A percentile compares a stretch with the other conserved stretches of the same genome.
These are phyloP conservation scores for Gloeopeniophorella convolvens DNA, from an alignment of 768 basidiomycete species.

Conservation along the genomic window DNA sequence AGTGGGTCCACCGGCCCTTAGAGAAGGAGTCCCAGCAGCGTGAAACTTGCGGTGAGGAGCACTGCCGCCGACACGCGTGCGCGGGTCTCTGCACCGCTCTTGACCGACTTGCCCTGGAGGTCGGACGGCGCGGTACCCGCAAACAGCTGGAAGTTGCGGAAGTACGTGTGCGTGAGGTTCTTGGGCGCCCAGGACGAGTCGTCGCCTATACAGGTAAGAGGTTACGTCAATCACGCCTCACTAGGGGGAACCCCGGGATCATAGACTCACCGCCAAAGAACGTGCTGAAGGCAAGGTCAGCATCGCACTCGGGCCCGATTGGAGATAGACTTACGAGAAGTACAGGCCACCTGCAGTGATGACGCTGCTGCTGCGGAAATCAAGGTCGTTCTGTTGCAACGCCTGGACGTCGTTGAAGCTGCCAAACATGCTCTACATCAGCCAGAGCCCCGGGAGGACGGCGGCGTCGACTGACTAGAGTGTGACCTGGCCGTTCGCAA, in stretches of 20 bases:
- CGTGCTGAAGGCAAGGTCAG: conserved; percentile 39
- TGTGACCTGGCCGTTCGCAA: conserved; percentile 68
- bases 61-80: neutral
- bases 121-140: conserved; percentile 17
- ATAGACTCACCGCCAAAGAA: conserved; percentile 65
- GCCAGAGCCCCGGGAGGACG: neutral
- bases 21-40: conserved; percentile 1
- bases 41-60: neutral
- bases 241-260: neutral
- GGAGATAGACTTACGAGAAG: conserved; percentile 46
- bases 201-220: conserved; percentile 35
- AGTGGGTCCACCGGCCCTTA: neutral
- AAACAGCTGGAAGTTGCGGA: conserved; percentile 62
- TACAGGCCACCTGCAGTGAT: conserved; percentile 63
- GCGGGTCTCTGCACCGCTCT: neutral
- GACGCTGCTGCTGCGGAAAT: conserved; percentile 49
- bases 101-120: conserved; percentile 11
- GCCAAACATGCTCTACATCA: neutral
- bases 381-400: conserved; percentile 52
- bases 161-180: conserved; percentile 62
- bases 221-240: conserved; percentile 16
- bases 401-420: conserved; percentile 68
- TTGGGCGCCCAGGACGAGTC: conserved; percentile 71
- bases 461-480: conserved; percentile 48
- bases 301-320: neutral